Percentiles rank a stretch among this genome's conserved stretches.
phyloP scores from a whole-genome alignment of 139 green algal genomes.

The Eudorina sp. region DNA sequence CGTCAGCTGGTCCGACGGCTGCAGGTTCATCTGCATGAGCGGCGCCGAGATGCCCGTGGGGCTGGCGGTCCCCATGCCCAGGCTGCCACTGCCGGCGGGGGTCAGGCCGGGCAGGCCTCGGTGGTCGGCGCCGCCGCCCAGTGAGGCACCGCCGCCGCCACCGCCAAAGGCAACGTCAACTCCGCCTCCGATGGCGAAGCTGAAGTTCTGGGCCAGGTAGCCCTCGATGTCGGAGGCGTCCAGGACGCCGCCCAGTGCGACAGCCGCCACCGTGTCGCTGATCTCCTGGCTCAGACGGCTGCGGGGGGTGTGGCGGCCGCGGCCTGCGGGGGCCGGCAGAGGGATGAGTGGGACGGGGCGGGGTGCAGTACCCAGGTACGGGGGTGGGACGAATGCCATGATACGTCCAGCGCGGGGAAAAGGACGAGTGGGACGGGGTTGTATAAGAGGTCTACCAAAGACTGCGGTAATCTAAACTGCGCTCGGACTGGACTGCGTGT shows the following conservation, averaged over 20 bases:
- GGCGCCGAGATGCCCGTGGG: not conserved
- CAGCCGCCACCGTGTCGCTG: not conserved
- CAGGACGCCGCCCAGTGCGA: constrained; percentile 21
- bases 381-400: too few species aligned
- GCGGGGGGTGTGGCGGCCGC: constrained; percentile 42
- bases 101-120: not conserved
- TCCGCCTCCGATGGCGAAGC: not conserved
- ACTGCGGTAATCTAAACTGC: too few species aligned
- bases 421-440: too few species aligned
- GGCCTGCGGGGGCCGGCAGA: too few species aligned
- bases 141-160: not conserved
- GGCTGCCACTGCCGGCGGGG: not conserved
- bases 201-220: constrained; percentile 46
- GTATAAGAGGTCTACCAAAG: too few species aligned
- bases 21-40: constrained; percentile 14
- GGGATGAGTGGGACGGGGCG: too few species aligned
- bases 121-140: not conserved
- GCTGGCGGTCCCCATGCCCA: not conserved
- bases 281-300: constrained; percentile 26
- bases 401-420: too few species aligned
- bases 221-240: constrained; percentile 37
- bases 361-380: too few species aligned
- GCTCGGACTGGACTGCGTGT: too few species aligned
- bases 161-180: not conserved
- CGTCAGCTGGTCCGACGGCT: constrained; percentile 34